These are phyloP conservation scores for Debaryomyces subglobosus DNA, from an alignment of 1,139 yeast species.

Conservation along the genomic window DNA sequence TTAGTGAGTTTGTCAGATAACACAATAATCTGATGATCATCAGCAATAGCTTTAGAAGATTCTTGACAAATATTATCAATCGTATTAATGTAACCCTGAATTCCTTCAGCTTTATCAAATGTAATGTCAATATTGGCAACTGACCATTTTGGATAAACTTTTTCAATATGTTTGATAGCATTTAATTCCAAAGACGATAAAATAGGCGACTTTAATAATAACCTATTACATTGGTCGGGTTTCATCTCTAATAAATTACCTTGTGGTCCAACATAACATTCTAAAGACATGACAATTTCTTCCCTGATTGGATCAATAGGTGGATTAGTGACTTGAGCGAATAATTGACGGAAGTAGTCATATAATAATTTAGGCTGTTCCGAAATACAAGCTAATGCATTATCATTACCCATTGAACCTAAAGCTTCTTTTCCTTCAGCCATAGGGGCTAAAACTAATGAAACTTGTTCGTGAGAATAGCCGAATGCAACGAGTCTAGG, in stretches of 20 bases:
- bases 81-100: conserved; percentile 81
- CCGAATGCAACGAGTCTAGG: conserved; percentile 87
- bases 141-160: conserved; percentile 85
- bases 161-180: conserved; percentile 72
- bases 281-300: conserved; percentile 94
- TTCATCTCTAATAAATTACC: conserved; percentile 94
- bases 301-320: conserved; percentile 99
- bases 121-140: conserved; percentile 84
- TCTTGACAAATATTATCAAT: conserved; percentile 86
- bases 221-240: conserved; percentile 87
- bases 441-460: conserved; percentile 88
- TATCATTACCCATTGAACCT: conserved; percentile 98
- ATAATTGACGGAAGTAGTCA: conserved; percentile 94
- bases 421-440: conserved; percentile 94
- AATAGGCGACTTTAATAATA: conserved; percentile 81
- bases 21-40: conserved; percentile 71
- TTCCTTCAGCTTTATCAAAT: conserved; percentile 81
- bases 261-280: conserved; percentile 97
- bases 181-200: conserved; percentile 71
- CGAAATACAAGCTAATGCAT: conserved; percentile 94
- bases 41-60: conserved; percentile 83
- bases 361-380: conserved; percentile 89
- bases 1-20: conserved; percentile 71
- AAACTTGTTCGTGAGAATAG: conserved; percentile 88
- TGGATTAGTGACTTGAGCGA: conserved; percentile 98